Evolutionary conservation across 1,139 yeast species (phyloP).

Genomic region (Arxiozyma slooffiae): DNA sequence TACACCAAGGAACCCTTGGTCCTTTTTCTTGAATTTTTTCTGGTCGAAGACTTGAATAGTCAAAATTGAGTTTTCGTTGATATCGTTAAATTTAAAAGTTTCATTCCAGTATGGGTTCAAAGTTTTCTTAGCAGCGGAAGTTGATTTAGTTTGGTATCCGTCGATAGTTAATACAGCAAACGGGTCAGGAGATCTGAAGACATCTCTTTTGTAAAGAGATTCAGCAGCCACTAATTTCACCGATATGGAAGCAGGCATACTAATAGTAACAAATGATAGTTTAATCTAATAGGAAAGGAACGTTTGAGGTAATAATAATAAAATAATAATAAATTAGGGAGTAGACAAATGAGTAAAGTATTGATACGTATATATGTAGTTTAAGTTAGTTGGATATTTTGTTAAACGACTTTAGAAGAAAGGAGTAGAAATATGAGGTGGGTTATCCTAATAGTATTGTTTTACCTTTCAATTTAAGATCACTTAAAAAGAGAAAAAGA

Average conservation of each 20-base stretch:
- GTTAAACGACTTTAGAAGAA: too few species aligned
- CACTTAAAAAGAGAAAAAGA: too few species aligned
- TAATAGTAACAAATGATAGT: neutral
- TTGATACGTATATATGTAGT: too few species aligned
- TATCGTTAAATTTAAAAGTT: conserved; percentile 58
- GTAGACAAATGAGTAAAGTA: too few species aligned
- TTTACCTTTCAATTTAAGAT: too few species aligned
- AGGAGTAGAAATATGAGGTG: too few species aligned
- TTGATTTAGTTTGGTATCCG: conserved; percentile 91
- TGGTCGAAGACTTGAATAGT: conserved; percentile 95
- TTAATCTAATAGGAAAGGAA: too few species aligned
- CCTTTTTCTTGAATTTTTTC: conserved; percentile 93
- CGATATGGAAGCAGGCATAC: conserved; percentile 3
- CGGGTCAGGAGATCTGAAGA: conserved; percentile 93
- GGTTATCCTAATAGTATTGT: too few species aligned
- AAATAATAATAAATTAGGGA: too few species aligned
- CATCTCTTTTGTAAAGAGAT: conserved; percentile 88
- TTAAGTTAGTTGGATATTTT: too few species aligned
- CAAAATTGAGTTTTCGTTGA: conserved; percentile 73
- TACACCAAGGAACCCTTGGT: conserved; percentile 97
- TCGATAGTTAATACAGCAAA: conserved; percentile 95
- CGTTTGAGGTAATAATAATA: too few species aligned
- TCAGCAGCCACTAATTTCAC: conserved; percentile 93
- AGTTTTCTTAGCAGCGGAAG: conserved; percentile 88
- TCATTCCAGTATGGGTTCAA: conserved; percentile 98